phyloP scores from a whole-genome alignment of 2,329 filamentous ascomycete species.

The Escovopsis weberi region DNA sequence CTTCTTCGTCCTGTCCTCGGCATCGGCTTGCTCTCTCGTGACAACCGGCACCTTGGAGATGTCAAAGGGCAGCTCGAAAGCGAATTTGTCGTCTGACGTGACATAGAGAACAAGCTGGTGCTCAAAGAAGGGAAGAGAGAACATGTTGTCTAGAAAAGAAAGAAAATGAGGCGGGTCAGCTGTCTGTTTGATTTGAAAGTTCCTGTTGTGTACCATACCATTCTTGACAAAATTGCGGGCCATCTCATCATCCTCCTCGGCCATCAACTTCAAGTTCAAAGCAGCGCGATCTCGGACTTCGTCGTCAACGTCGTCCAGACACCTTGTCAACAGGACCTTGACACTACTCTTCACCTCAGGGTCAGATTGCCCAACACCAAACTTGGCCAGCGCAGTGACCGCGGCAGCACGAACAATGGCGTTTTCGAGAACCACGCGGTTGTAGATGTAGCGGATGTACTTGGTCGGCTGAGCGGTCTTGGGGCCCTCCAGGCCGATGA shows the following conservation, averaged over 20 bases:
- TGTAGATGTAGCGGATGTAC: constrained; percentile 99
- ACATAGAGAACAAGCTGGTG: constrained; percentile 97
- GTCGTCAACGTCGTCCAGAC: constrained; percentile 92
- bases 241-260: constrained; percentile 78
- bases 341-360: constrained; percentile 95
- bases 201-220: constrained; percentile 31
- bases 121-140: constrained; percentile 86
- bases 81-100: constrained; percentile 75
- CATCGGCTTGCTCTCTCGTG: constrained; percentile 87
- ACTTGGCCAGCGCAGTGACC: constrained; percentile 91
- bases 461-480: constrained; percentile 94
- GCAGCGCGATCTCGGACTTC: constrained; percentile 94
- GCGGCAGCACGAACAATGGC: constrained; percentile 89
- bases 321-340: constrained; percentile 78
- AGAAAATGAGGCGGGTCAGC: neutral
- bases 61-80: constrained; percentile 78
- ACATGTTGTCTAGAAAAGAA: constrained; percentile 62
- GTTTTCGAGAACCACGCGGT: constrained; percentile 93
- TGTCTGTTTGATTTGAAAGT: constrained; percentile 3
- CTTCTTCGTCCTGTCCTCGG: constrained; percentile 94
- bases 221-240: constrained; percentile 86
- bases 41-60: constrained; percentile 83
- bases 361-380: constrained; percentile 92
- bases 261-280: constrained; percentile 82
- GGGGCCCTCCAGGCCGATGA: constrained; percentile 86